Conservation (phyloP, 495 filamentous ascomycete species). For the Recurvomyces mirabilis region DNA sequence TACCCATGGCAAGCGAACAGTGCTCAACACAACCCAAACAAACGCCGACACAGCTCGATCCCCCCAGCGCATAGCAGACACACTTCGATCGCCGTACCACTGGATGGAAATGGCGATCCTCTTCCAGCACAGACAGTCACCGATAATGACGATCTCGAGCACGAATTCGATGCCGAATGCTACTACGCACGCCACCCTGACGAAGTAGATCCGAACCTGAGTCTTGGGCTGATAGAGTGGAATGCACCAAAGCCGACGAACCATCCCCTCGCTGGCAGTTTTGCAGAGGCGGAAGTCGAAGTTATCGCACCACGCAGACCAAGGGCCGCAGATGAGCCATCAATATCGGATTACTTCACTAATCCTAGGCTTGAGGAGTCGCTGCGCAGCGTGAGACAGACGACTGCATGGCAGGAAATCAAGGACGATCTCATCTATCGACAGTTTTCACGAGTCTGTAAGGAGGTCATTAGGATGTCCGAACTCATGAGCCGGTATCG, state of each 20-base stretch:
- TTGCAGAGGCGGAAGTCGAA: slow-evolving; percentile 28
- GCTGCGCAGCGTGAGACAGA: slow-evolving; percentile 28
- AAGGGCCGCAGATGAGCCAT: slow-evolving; percentile 24
- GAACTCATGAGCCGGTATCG: slow-evolving; percentile 11
- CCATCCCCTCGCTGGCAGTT: slow-evolving; percentile 27
- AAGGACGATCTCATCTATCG: slow-evolving; percentile 29
- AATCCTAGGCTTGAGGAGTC: slow-evolving; percentile 22
- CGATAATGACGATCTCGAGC: slow-evolving; percentile 25
- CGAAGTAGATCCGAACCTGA: slow-evolving; percentile 27
- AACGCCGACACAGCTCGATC: neutral
- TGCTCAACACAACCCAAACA: slow-evolving; percentile 1
- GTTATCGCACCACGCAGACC: slow-evolving; percentile 20
- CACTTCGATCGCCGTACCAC: neutral
- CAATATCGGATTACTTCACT: slow-evolving; percentile 32
- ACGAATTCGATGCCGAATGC: slow-evolving; percentile 27
- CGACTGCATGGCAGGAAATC: slow-evolving; percentile 26
- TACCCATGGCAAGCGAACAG: no score
- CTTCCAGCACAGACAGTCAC: neutral
- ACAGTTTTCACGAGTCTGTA: slow-evolving; percentile 19
- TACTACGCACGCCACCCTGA: slow-evolving; percentile 28
- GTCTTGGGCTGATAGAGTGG: slow-evolving; percentile 31
- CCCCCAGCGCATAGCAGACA: neutral
- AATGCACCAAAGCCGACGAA: slow-evolving; percentile 27
- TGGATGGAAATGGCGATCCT: neutral
- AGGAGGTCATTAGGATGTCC: slow-evolving; percentile 4